Evolutionary conservation across 805 yeast genomes (phyloP), one percentile per base, ranked within the genome.

Genomic region (Barnettozyma sp.): DNA sequence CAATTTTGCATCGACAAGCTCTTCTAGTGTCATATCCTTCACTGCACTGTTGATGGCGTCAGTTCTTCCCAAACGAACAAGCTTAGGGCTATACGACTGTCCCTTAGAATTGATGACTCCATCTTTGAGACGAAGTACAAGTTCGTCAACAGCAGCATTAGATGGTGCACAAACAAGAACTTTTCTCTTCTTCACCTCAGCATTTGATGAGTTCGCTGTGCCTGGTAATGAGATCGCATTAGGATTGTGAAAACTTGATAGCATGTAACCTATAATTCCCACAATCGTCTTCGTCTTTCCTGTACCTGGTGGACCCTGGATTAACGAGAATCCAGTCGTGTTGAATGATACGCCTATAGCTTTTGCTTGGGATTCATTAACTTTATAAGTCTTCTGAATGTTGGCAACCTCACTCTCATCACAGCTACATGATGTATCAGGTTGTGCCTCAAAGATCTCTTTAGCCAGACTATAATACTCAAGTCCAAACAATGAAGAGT

Each of bases 231-330:
- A 52, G 9, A 63, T 61, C 2, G 53, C 52, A 32, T 54, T 55
- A 0, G 60, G 43, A 6, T 50, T 38, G 2, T 44, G 40, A 20
- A 50, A 58, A 5, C 55, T 55, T 2, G 84, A 70, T 28, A 83
- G 56, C 41, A 78, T 75, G 37, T 86, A 76, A 0, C 97, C 96
- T 22, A 90, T 73, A 33, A 90, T 79, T 17, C 97, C 97, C 30
- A 92, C 57, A 60, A 94, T 92, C 0, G 99, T 92, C 55, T 90
- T 94, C 1, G 99, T 94, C 57, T 92, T 92, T 65, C 99, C 99
- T 0, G 97, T 90, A 59, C 99, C 99, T 0, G 99, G 99, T 0
- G 99, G 99, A 39, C 97, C 99, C 61, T 92, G 98, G 56, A 92
- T 88, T 35, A 92, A 66, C 0, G 94, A 79, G 53, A 92, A 86